Evolutionary conservation across 805 yeast genomes (phyloP), one percentile per base, ranked within the genome.

Genomic region (Candida stauntonica): DNA sequence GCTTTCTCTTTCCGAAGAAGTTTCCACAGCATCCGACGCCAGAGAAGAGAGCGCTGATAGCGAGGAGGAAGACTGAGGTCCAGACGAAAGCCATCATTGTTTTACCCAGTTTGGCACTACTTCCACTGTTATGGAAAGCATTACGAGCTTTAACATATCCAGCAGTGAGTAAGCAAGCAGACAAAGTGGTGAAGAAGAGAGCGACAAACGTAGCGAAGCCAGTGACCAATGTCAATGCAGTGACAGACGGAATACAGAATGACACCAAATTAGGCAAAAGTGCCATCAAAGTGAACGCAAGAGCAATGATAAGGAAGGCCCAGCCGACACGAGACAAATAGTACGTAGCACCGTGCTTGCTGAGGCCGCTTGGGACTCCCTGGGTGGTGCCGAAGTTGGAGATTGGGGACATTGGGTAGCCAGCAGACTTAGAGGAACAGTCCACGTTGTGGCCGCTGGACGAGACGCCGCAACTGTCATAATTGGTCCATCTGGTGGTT

Each of bases 361-460:
- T 50, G 50, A 87, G 79, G 18, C 64, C 62, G 3, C 55, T 26
- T 18, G 95, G 94, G 35, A 81, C 70, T 35, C 68, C 70, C 6
- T 46, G 42, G 29, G 65, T 54, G 36, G 80, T 68, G 33, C 70
- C 72, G 52, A 87, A 87, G 66, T 86, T 86, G 52, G 76, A 77
- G 33, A 62, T 73, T 20, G 96, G 96, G 18, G 94, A 84, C 57
- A 88, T 77, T 30, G 96, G 87, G 63, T 71, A 80, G n/a, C 86
- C 97, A 15, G 96, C 83, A 32, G 61, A 57, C 54, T 72, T 72
- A 16, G 60, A 42, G 31, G 77, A 60, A 64, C 87, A 87, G 48
- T 68, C 56, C 20, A 50, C 31, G 60, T 77, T 69, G 30, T 56
- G 46, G 39, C 75, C 73, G 46, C 72, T 69, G 13, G 52, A n/a